Evolutionary conservation across 2,329 filamentous ascomycete genomes (phyloP), one percentile per base, ranked within the genome.

Genomic region (Fusarium secorum): DNA sequence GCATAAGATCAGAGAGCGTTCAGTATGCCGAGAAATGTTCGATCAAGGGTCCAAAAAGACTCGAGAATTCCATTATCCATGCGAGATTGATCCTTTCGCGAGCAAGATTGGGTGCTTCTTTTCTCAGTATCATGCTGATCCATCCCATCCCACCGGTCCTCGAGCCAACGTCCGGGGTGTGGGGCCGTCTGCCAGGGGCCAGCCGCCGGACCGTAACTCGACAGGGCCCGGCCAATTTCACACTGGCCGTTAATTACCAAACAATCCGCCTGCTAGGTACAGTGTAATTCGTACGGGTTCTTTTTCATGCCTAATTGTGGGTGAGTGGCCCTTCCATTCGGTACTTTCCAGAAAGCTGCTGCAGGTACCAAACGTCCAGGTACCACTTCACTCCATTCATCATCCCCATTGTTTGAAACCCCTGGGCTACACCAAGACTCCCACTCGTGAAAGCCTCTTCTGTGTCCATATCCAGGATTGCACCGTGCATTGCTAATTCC

Each of bases 121-220:
- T 69, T 71, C 68, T 38, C 46, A 74, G 55, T 60, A 17, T 36
- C 38, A 32, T n/a, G 24, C 46, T 36, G 32, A 60, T 33, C 36
- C 36, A 41, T 22, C 32, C 53, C 44, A 46, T 36, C 39, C 58
- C 58, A 73, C 63, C 42, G 54, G 62, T 54, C 63, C 66, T 73
- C 38, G 64, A 71, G 61, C 72, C 67, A 76, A 66, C 69, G 64
- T 65, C 67, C 74, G 74, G 74, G 63, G 71, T 64, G 73, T 75
- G 73, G 74, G 74, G 74, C 74, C 73, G 71, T 59, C 32, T 66
- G 62, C 62, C 60, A 66, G 71, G 73, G 70, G 52, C 59, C 61
- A 73, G 64, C 68, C 65, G 58, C 64, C 59, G 55, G 49, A 65
- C 52, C 55, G 64, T 52, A 55, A 63, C 56, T 70, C 51, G 59